phyloP scores from a whole-genome alignment of 129 eudicot species.

The Chrysanthemum makinoi region DNA sequence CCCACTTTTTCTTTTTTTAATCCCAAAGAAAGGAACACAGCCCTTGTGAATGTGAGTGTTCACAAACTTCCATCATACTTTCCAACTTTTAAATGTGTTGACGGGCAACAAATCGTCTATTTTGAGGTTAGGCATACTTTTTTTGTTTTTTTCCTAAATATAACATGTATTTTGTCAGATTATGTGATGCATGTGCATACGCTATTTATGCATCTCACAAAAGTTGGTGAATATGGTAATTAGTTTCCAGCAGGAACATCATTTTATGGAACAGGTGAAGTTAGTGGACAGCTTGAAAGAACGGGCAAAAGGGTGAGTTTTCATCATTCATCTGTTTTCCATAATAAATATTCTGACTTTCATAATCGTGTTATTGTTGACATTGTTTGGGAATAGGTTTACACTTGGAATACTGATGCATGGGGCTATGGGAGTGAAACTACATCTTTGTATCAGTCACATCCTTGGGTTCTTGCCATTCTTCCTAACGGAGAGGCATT shows the following conservation, averaged over 20 bases:
- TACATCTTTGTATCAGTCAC: slow-evolving; percentile 90
- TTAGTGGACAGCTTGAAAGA: slow-evolving; percentile 93
- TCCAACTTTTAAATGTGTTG: slow-evolving; percentile 56
- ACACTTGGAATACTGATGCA: slow-evolving; percentile 93
- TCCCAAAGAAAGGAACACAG: slow-evolving; percentile 58
- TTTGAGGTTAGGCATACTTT: slow-evolving; percentile 51
- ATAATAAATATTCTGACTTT: not conserved
- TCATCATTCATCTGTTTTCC: not conserved
- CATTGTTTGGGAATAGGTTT: slow-evolving; percentile 41
- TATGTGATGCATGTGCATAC: not conserved
- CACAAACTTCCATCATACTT: slow-evolving; percentile 53
- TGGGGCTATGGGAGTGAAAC: slow-evolving; percentile 89
- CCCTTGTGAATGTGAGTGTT: slow-evolving; percentile 32
- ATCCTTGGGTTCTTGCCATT: slow-evolving; percentile 92
- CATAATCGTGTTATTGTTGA: not conserved
- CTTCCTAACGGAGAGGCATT: slow-evolving; percentile 81
- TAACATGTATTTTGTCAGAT: not conserved
- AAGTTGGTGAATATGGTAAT: slow-evolving; percentile 7
- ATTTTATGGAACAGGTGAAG: slow-evolving; percentile 98
- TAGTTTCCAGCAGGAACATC: slow-evolving; percentile 89
- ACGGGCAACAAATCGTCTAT: slow-evolving; percentile 55
- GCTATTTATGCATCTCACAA: slow-evolving; percentile 12
- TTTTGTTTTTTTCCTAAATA: too few species aligned
- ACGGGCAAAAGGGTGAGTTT: slow-evolving; percentile 84
- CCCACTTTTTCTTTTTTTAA: slow-evolving; percentile 80